phyloP scores from a whole-genome alignment of 768 basidiomycete genomes.

The Boletus bicolor region DNA sequence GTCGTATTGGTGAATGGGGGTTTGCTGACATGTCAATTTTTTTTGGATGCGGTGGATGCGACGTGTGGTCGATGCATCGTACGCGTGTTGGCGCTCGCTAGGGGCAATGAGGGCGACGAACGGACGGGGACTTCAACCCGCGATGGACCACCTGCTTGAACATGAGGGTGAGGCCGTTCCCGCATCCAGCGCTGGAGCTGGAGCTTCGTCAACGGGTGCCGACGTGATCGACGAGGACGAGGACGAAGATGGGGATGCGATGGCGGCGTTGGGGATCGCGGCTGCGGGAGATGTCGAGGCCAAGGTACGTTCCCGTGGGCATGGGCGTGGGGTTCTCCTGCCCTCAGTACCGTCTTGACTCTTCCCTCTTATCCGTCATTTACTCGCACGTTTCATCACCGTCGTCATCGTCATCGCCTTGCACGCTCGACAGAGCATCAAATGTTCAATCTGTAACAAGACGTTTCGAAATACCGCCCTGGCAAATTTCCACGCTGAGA shows the following conservation, averaged over 20 bases:
- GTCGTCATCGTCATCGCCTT: background rate
- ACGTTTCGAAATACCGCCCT: slow-evolving; percentile 82
- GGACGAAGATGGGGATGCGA: slow-evolving; percentile 65
- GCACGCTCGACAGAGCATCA: slow-evolving; percentile 54
- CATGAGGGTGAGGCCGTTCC: slow-evolving; percentile 77
- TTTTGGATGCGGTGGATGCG: too few relatives aligned
- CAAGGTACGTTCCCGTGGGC: slow-evolving; percentile 43
- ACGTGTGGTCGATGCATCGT: background rate
- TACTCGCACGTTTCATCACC: background rate
- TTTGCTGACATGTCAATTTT: too few relatives aligned
- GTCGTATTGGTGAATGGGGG: too few relatives aligned
- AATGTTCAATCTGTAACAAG: slow-evolving; percentile 82
- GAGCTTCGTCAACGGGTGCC: slow-evolving; percentile 2
- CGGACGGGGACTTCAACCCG: slow-evolving; percentile 82
- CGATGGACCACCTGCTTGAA: slow-evolving; percentile 86
- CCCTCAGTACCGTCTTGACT: background rate
- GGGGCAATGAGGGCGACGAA: slow-evolving; percentile 88
- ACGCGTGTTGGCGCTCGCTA: slow-evolving; percentile 26
- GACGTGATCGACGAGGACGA: slow-evolving; percentile 53
- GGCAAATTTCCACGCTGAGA: slow-evolving; percentile 91
- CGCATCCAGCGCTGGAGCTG: slow-evolving; percentile 42
- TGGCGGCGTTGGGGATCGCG: slow-evolving; percentile 49
- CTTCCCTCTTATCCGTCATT: background rate
- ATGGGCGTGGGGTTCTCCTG: too few relatives aligned
- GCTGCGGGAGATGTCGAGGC: slow-evolving; percentile 49